phyloP scores from a whole-genome alignment of 768 basidiomycete species.

The Mycena polygramma region DNA sequence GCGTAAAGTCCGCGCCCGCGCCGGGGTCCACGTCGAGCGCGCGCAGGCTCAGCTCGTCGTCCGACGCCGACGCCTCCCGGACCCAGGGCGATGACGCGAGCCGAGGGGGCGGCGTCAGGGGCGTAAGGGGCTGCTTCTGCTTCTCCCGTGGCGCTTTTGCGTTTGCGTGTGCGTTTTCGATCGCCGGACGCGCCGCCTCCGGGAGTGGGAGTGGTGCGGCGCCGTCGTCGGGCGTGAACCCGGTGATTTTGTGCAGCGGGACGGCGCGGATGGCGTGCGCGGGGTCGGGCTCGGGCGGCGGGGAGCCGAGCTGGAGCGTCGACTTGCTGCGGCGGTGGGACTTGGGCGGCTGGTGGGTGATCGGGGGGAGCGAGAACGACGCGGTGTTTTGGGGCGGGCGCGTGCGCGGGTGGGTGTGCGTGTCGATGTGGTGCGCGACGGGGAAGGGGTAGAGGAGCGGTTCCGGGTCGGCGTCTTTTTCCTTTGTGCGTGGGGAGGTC shows the following conservation, averaged over 20 bases:
- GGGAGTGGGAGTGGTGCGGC: constrained; percentile 15
- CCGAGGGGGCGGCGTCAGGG: constrained; percentile 44
- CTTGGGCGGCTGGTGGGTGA: constrained; percentile 15
- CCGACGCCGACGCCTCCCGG: constrained; percentile 46
- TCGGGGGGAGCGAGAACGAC: constrained; percentile 18
- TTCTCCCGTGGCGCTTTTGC: constrained; percentile 29
- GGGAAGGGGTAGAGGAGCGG: constrained; percentile 36
- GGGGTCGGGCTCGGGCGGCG: constrained; percentile 18
- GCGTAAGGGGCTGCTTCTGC: constrained; percentile 32
- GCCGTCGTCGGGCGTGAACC: constrained; percentile 37
- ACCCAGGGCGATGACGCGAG: constrained; percentile 55
- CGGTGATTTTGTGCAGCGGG: constrained; percentile 39
- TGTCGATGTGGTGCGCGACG: constrained; percentile 3
- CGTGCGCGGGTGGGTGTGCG: constrained; percentile 12
- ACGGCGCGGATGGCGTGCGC: constrained; percentile 34
- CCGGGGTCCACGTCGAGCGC: constrained; percentile 51
- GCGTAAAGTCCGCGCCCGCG: constrained; percentile 52
- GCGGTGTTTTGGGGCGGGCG: constrained; percentile 10
- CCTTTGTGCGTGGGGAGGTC: constrained; percentile 24
- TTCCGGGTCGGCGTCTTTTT: constrained; percentile 13
- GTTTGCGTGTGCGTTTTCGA: background rate
- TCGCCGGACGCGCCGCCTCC: background rate
- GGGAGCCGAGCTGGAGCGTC: constrained; percentile 8
- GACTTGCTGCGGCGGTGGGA: constrained; percentile 8
- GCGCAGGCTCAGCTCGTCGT: constrained; percentile 45